Evolutionary conservation across 768 basidiomycete genomes (phyloP).

Genomic region (Naganishia onofrii): DNA sequence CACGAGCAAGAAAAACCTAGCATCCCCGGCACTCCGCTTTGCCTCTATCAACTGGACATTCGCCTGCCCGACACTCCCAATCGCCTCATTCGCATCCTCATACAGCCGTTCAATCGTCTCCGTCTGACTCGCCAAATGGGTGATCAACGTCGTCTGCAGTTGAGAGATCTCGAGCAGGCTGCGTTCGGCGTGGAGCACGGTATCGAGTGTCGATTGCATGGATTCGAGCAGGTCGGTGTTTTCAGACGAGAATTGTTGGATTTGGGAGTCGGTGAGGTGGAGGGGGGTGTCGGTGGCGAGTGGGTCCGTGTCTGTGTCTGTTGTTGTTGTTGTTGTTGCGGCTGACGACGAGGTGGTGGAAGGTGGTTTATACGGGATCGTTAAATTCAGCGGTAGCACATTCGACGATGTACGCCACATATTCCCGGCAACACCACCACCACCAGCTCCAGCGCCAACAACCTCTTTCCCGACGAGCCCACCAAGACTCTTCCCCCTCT

Average conservation of each 20-base stretch:
- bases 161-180: slow-evolving; percentile 88
- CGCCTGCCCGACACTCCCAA: slow-evolving; percentile 80
- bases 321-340: slow-evolving; percentile 40
- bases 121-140: slow-evolving; percentile 81
- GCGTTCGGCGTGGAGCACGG: slow-evolving; percentile 87
- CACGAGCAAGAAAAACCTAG: slow-evolving; percentile 81
- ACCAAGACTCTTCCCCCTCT: slow-evolving; percentile 77
- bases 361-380: slow-evolving; percentile 25
- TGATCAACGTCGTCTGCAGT: slow-evolving; percentile 85
- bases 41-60: slow-evolving; percentile 89
- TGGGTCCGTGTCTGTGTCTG: not conserved
- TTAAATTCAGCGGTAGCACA: slow-evolving; percentile 3
- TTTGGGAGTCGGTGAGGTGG: slow-evolving; percentile 50
- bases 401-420: not conserved
- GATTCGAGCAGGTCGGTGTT: slow-evolving; percentile 79
- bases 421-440: no score
- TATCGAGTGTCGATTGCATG: slow-evolving; percentile 79
- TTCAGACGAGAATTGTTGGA: slow-evolving; percentile 88
- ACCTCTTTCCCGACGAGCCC: slow-evolving; percentile 54
- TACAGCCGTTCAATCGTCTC: slow-evolving; percentile 90
- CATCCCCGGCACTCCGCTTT: slow-evolving; percentile 76
- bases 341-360: no score
- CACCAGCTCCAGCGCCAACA: not conserved
- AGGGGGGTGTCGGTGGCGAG: not conserved
- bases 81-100: slow-evolving; percentile 86